Conservation (phyloP, 805 yeast species). For the Henningerozyma blattae region DNA sequence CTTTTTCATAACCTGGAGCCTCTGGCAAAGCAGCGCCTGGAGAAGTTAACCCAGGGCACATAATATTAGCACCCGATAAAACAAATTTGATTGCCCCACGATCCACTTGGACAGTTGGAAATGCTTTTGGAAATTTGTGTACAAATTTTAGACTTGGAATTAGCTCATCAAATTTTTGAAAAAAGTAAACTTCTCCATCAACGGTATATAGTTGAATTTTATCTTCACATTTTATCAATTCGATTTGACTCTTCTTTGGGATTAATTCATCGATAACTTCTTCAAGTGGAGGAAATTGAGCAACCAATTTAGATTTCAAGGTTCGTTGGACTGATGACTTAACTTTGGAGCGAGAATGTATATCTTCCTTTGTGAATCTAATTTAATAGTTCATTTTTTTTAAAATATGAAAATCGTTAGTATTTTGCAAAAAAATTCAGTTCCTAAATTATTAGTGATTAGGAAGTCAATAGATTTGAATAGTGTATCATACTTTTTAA, state of each 20-base stretch:
- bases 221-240: constrained; percentile 79
- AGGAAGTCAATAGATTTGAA: too few relatives aligned
- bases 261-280: constrained; percentile 66
- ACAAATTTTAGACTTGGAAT: constrained; percentile 66
- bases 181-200: constrained; percentile 62
- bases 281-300: constrained; percentile 65
- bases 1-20: constrained; percentile 42
- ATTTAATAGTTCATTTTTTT: too few relatives aligned
- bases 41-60: constrained; percentile 92
- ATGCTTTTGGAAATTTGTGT: constrained; percentile 71
- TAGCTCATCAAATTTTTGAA: constrained; percentile 70
- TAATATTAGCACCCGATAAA: constrained; percentile 89
- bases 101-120: constrained; percentile 83
- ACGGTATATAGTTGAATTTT: constrained; percentile 67
- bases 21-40: constrained; percentile 77
- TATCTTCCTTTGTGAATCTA: constrained; percentile 75
- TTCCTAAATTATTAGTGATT: too few relatives aligned
- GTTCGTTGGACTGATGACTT: constrained; percentile 91
- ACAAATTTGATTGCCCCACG: constrained; percentile 95
- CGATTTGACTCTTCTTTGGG: constrained; percentile 80
- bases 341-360: constrained; percentile 82
- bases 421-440: too few relatives aligned
- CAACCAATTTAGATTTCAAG: constrained; percentile 61
- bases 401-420: too few relatives aligned
- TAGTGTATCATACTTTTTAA: too few relatives aligned